Base-by-base conservation (phyloP, 179 eudicot species). In the Nepenthes alata region DNA sequence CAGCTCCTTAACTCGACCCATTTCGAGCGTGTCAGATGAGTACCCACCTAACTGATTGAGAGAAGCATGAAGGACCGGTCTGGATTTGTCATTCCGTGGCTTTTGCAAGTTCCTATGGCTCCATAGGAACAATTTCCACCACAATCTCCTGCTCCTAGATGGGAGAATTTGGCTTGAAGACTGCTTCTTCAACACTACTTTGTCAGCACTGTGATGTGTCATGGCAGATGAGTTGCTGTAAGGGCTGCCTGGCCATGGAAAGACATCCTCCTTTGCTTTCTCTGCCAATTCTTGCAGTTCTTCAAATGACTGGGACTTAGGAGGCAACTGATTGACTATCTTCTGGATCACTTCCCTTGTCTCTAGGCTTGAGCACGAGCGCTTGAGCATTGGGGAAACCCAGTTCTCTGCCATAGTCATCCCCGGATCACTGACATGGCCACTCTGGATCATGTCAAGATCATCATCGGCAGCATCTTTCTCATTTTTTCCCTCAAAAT, bases 41-140 rank as follows among this genome's bases (percentile, higher is more conserved):
- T 88, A 83, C 55, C 97, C 93, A 6, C 95, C 97, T 48, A 80
- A 87, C 75, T 82, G 84, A 76, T 83, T 91, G 16, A 69, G 64
- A 44, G 72, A 65, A 64, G 69, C 55, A 14, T 67, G 69, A 41
- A 60, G 63, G 11, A 66, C 51, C 8, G 60, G 77, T 57, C 54
- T 64, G 35, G 72, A 63, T 71, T 74, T 70, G 48, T 49, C 47
- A 67, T 49, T 11, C 41, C 54, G 13, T 15, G 74, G 73, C 55
- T 57, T 72, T 34, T 76, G 88, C 66, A 80, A 45, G 73, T 91
- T 91, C 64, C 97, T 82, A 64, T 85, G 96, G 75, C 94, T 88
- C 97, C 97, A 91, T 2, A 88, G 81, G 75, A 91, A 82, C 74
- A 88, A 67, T 65, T 88, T 88, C 96, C 97, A 91, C 97, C 97